These are phyloP conservation scores for Diophrys sp. DNA, from an alignment of 73 alveolate genomes.

Conservation along the genomic window DNA sequence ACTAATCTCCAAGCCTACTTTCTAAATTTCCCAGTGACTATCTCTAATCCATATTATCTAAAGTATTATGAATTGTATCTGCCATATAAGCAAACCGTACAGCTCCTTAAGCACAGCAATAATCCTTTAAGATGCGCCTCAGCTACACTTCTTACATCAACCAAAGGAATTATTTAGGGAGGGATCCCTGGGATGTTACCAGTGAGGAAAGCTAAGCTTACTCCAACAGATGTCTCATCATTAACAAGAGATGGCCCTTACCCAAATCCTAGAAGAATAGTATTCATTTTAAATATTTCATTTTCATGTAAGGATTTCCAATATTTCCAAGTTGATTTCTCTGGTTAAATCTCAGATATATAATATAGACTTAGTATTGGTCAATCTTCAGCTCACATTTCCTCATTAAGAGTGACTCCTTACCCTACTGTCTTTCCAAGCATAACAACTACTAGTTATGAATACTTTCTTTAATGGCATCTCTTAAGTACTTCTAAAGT, in stretches of 20 bases:
- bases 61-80: conserved; percentile 18
- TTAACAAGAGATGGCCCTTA: conserved; percentile 33
- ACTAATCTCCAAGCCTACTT: background rate
- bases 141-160: conserved; percentile 65
- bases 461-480: conserved; percentile 56
- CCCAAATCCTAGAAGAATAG: conserved; percentile 47
- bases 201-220: conserved; percentile 1
- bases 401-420: background rate
- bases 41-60: conserved; percentile 16
- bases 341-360: conserved; percentile 49
- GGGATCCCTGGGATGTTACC: conserved; percentile 65
- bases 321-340: conserved; percentile 58
- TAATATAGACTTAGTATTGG: conserved; percentile 29
- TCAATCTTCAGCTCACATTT: conserved; percentile 30
- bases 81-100: conserved; percentile 9
- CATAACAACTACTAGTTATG: conserved; percentile 38
- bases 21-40: conserved; percentile 1
- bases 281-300: conserved; percentile 43
- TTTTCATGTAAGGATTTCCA: conserved; percentile 20
- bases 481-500: conserved; percentile 54
- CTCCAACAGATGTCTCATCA: background rate
- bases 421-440: conserved; percentile 12
- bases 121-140: conserved; percentile 48
- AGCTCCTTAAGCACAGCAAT: conserved; percentile 8
- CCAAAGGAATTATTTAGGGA: conserved; percentile 27